Evolutionary conservation across 2,329 filamentous ascomycete species (phyloP).

Genomic region (Penicillium sp.): DNA sequence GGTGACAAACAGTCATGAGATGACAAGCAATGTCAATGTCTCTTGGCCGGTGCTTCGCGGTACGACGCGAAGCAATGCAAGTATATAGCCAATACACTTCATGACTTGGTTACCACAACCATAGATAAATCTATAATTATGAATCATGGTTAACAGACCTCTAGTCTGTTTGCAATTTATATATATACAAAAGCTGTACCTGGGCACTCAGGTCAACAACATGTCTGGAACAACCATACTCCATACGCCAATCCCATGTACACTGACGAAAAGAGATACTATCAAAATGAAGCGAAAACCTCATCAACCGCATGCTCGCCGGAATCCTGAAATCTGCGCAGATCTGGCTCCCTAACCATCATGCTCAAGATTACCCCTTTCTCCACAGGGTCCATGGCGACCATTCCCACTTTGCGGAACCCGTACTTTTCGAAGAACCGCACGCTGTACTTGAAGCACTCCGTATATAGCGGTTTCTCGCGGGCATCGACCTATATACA

Average conservation of each 20-base stretch:
- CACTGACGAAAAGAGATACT: neutral
- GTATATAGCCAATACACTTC: constrained; percentile 10
- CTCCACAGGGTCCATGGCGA: neutral
- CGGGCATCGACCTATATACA: neutral
- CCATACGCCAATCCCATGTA: neutral
- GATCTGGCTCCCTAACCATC: neutral
- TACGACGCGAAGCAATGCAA: neutral
- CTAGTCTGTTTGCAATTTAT: neutral
- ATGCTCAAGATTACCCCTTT: neutral
- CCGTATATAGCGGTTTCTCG: neutral
- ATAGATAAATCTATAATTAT: neutral
- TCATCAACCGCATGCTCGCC: neutral
- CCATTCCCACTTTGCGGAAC: neutral
- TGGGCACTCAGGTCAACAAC: neutral
- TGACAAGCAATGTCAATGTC: neutral
- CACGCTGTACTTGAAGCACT: neutral
- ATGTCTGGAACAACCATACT: neutral
- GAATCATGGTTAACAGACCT: neutral
- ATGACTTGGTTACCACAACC: neutral
- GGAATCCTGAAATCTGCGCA: neutral
- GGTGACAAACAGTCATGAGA: neutral
- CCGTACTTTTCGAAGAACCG: neutral
- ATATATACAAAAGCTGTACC: neutral
- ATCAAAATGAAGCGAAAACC: neutral
- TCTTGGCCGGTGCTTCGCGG: neutral